Evolutionary conservation across 1,284 basidiomycete genomes (phyloP), one percentile per base, ranked within the genome.

Genomic region (Cystobasidium sp.): DNA sequence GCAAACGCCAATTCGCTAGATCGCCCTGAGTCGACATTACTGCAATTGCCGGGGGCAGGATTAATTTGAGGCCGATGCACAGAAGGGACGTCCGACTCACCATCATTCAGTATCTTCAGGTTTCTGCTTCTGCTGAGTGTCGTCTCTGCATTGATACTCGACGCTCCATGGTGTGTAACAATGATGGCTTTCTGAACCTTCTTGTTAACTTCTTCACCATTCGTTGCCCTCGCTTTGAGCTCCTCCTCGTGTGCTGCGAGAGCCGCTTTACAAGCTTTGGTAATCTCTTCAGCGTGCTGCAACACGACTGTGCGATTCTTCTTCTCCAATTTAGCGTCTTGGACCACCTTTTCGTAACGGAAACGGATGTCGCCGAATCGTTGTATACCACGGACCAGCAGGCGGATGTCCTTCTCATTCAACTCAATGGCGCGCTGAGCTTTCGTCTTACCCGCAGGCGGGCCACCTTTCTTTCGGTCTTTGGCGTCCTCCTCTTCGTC

Each of bases 281-380:
- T 89, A 76, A 99, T 92, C 78, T 97, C 95, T 80, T 99, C 95
- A 31, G 93, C 87, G 31, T 94, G 91, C 79, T 95, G 91, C 62
- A 91, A 87, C 80, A 99, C 90, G 86, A 98, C 91, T 56, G 90
- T 89, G 77, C 90, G 90, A 84, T 99, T 97, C 87, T 99, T 99
- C 85, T 92, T 90, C 78, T 91, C 88, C 74, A 99, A 87, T 82
- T 94, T 95, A n/a, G 94, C 88, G 82, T 99, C 96, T 73, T 86
- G 86, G 76, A 96, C 94, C 80, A 99, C 97, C 71, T 91, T 87
- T 74, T 97, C 94, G 83, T 96, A 97, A 61, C 96, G 91, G 79
- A 92, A 90, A 67, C 94, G 89, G 77, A 99, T 93, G 82, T 99
- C 96, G 41, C 97, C 97, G 94, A 96, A 99, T 74, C 94, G 91